A percentile compares a stretch with the other conserved stretches of the same genome.
These are phyloP conservation scores for Rhizopus delemar DNA, from an alignment of 371 early-diverging fungal genomes.

Conservation along the genomic window DNA sequence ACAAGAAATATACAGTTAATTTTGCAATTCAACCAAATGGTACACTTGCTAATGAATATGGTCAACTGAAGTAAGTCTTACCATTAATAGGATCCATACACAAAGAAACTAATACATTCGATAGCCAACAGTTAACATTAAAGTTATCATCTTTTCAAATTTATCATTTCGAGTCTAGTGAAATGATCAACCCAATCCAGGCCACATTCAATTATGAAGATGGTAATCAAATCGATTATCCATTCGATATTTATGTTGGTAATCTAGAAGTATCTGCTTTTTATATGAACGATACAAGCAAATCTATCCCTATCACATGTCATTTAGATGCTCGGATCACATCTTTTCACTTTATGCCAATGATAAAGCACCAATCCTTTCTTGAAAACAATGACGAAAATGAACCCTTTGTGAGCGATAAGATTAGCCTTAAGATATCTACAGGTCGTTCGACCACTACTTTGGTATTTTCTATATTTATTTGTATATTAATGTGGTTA, in stretches of 20 bases:
- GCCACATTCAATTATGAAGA: slow-evolving; percentile 29
- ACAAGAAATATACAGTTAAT: slow-evolving; percentile 33
- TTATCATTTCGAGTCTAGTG: slow-evolving; percentile 27
- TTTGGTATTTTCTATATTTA: slow-evolving; percentile 40
- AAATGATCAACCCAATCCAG: slow-evolving; percentile 29
- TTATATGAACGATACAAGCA: slow-evolving; percentile 20
- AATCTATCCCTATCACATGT: slow-evolving; percentile 31
- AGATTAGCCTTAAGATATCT: slow-evolving; percentile 30
- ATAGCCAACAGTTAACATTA: slow-evolving; percentile 27
- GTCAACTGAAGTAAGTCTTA: slow-evolving; percentile 28
- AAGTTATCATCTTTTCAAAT: slow-evolving; percentile 28
- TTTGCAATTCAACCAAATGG: slow-evolving; percentile 35
- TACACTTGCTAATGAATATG: slow-evolving; percentile 30
- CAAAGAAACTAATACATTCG: neutral
- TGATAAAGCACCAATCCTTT: slow-evolving; percentile 3
- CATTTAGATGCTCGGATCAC: slow-evolving; percentile 35
- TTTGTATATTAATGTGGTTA: slow-evolving; percentile 44
- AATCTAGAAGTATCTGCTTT: slow-evolving; percentile 31
- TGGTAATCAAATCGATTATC: slow-evolving; percentile 40
- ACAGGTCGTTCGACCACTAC: slow-evolving; percentile 42
- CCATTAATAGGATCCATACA: too few relatives aligned
- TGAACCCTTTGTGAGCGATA: slow-evolving; percentile 15
- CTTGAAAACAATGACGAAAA: slow-evolving; percentile 9
- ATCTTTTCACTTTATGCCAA: slow-evolving; percentile 32
- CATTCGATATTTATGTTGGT: slow-evolving; percentile 35